Percentiles rank a stretch among this genome's conserved stretches.
Conservation (phyloP, 2,329 filamentous ascomycete genomes). For the Aspergillus pseudoterreus region DNA sequence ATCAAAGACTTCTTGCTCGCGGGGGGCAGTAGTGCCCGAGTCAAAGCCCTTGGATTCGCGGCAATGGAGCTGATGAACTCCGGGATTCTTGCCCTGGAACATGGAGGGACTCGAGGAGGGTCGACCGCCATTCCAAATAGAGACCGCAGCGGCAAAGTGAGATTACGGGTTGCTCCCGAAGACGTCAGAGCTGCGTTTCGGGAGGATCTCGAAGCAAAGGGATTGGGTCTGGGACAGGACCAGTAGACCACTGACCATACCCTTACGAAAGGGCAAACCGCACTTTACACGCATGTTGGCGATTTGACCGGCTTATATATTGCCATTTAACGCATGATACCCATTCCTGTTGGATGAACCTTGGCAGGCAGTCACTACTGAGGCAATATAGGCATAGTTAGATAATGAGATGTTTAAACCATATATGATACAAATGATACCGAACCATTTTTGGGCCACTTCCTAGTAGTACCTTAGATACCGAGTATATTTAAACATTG, state of each 20-base stretch:
- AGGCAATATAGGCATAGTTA: background rate
- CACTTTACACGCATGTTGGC: background rate
- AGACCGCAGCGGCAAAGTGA: constrained; percentile 81
- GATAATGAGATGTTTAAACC: background rate
- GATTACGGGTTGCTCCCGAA: constrained; percentile 82
- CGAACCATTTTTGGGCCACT: background rate
- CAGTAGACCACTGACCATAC: constrained; percentile 11
- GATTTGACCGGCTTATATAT: background rate
- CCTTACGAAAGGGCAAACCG: background rate
- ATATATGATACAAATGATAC: background rate
- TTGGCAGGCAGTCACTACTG: background rate
- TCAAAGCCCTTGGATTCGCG: constrained; percentile 64
- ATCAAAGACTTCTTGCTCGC: constrained; percentile 59
- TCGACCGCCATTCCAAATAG: constrained; percentile 53
- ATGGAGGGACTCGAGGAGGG: constrained; percentile 25
- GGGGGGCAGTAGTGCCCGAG: constrained; percentile 40
- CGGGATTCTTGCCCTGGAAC: constrained; percentile 80
- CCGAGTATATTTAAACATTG: background rate
- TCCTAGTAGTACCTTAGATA: background rate
- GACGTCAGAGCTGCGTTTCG: constrained; percentile 84
- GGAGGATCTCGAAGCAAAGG: constrained; percentile 82
- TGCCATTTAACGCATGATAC: background rate
- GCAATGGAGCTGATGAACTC: constrained; percentile 82
- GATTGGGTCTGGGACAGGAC: constrained; percentile 61
- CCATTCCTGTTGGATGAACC: background rate